Percentiles rank a stretch among this genome's conserved stretches.
Conservation (phyloP, 768 basidiomycete species). For the Suillus sp. region DNA sequence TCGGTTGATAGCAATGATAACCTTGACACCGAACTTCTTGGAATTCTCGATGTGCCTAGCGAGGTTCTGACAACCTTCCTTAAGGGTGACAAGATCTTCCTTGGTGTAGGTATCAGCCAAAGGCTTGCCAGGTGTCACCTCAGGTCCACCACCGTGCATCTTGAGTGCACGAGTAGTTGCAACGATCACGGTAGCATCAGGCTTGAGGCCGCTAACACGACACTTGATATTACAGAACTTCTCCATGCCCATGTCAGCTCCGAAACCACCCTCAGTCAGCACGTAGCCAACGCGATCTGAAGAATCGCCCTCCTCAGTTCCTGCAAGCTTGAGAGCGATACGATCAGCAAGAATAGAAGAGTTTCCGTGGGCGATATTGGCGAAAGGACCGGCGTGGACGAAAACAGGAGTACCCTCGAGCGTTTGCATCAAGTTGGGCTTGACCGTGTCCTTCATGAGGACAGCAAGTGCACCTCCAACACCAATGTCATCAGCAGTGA, state of each 20-base stretch:
- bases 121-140: conserved; percentile 94
- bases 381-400: conserved; percentile 98
- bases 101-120: conserved; percentile 92
- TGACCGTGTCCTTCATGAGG: conserved; percentile 98
- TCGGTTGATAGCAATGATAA: conserved; percentile 92
- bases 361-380: conserved; percentile 98
- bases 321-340: conserved; percentile 95
- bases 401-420: conserved; percentile 98
- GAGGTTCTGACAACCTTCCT: conserved; percentile 92
- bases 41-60: conserved; percentile 93
- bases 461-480: conserved; percentile 94
- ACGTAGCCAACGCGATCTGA: conserved; percentile 87
- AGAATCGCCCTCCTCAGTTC: conserved; percentile 88
- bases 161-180: conserved; percentile 97
- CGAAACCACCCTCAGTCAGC: conserved; percentile 97
- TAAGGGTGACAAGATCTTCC: conserved; percentile 87
- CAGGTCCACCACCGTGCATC: conserved; percentile 99
- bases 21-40: conserved; percentile 95
- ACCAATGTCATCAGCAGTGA: conserved; percentile 97
- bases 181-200: conserved; percentile 94
- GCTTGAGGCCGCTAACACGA: conserved; percentile 86
- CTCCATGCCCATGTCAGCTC: conserved; percentile 99
- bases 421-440: conserved; percentile 99
- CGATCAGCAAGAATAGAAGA: conserved; percentile 98
- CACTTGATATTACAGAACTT: conserved; percentile 99